Evolutionary conservation across 257 asterid species (phyloP).

Genomic region (Solanum sitiens): DNA sequence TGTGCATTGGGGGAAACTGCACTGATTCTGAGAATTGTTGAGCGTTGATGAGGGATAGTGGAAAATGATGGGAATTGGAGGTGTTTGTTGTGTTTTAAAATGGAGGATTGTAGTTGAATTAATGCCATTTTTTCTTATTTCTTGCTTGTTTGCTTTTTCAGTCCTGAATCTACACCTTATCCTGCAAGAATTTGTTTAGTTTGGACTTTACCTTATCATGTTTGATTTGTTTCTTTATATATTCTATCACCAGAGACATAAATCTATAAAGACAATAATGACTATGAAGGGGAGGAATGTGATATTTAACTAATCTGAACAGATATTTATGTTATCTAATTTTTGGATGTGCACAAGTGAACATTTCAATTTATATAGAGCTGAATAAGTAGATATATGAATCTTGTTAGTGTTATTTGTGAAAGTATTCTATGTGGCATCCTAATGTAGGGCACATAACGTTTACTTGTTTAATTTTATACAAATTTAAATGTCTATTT

Average conservation of each 20-base stretch:
- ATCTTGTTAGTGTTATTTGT: no score
- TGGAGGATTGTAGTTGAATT: conserved; percentile 35
- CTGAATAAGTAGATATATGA: no score
- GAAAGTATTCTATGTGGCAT: no score
- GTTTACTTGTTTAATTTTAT: no score
- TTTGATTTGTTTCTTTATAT: neutral
- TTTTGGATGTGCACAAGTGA: rapidly evolving
- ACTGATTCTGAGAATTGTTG: conserved; percentile 13
- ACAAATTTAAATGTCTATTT: rapidly evolving
- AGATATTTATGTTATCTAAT: no score
- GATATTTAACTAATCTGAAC: no score
- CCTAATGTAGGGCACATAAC: neutral
- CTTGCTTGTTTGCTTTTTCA: neutral
- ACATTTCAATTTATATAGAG: rapidly evolving
- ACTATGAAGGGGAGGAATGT: no score
- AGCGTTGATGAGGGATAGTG: conserved; percentile 21
- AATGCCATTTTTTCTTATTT: neutral
- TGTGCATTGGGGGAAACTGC: conserved; percentile 48
- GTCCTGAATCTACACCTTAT: conserved; percentile 1
- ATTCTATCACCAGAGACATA: neutral
- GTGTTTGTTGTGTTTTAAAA: conserved; percentile 12
- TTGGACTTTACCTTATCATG: neutral
- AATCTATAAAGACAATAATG: no score
- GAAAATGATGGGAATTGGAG: conserved; percentile 14
- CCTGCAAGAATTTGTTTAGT: neutral